phyloP scores from a whole-genome alignment of 2,329 filamentous ascomycete genomes.

The Fusarium neocosmosporiellum region DNA sequence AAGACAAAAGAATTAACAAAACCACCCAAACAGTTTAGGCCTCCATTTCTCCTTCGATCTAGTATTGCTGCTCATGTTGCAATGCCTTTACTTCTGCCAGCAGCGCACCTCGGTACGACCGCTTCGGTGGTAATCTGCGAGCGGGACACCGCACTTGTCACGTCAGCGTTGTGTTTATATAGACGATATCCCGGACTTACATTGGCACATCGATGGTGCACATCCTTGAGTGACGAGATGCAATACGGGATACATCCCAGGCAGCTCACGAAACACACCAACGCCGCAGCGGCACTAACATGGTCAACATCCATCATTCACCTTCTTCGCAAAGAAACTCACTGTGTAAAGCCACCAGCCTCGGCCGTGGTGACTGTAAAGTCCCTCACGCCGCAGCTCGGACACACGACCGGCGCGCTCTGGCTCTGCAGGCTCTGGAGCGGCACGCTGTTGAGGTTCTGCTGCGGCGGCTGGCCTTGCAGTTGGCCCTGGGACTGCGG shows the following conservation, averaged over 20 bases:
- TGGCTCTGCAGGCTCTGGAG: constrained; percentile 24
- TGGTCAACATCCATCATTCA: background rate
- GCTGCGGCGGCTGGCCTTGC: background rate
- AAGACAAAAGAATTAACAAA: constrained; percentile 1
- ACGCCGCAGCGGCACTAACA: constrained; percentile 32
- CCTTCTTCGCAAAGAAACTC: background rate
- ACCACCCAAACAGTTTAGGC: background rate
- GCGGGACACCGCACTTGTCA: constrained; percentile 28
- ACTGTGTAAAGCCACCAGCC: constrained; percentile 33
- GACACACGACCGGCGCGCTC: constrained; percentile 34
- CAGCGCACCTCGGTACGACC: constrained; percentile 33
- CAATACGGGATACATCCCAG: constrained; percentile 37
- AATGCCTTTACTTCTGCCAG: constrained; percentile 9
- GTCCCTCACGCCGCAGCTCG: constrained; percentile 13
- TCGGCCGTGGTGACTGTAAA: constrained; percentile 23
- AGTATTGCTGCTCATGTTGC: background rate
- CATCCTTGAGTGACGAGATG: constrained; percentile 34
- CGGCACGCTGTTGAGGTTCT: constrained; percentile 14
- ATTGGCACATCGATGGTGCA: constrained; percentile 36
- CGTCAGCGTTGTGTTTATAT: background rate
- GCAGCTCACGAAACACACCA: constrained; percentile 32
- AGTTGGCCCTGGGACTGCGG: background rate
- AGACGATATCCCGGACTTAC: constrained; percentile 8
- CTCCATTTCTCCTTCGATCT: background rate
- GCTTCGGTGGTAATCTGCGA: constrained; percentile 38